Percentiles rank a stretch among this genome's conserved stretches.
Evolutionary conservation across 805 yeast species (phyloP).

Genomic region (Metschnikowia reukaufii): DNA sequence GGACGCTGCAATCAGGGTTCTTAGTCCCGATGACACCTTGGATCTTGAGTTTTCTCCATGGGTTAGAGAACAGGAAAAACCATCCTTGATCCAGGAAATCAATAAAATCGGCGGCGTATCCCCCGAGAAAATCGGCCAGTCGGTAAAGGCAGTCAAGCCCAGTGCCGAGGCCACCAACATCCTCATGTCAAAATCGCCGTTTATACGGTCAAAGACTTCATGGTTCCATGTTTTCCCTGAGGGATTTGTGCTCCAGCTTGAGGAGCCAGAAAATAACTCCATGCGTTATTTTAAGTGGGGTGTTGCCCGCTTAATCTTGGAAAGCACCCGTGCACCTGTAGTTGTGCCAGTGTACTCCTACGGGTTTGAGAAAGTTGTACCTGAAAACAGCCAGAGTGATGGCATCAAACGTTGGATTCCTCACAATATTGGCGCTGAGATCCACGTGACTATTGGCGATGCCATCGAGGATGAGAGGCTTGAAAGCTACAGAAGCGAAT

Average conservation of each 20-base stretch:
- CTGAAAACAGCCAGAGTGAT: constrained; percentile 64
- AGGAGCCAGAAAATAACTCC: constrained; percentile 76
- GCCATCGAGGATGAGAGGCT: constrained; percentile 62
- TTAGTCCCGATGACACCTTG: constrained; percentile 74
- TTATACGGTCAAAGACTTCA: constrained; percentile 62
- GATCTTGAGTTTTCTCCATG: constrained; percentile 43
- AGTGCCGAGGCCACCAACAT: constrained; percentile 29
- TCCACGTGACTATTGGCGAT: constrained; percentile 70
- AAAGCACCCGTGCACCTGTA: constrained; percentile 79
- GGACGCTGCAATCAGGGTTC: constrained; percentile 79
- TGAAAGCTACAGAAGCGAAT: constrained; percentile 60
- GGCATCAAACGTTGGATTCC: constrained; percentile 62
- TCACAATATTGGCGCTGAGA: constrained; percentile 61
- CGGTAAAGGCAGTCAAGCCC: constrained; percentile 28
- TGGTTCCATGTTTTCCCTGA: constrained; percentile 98
- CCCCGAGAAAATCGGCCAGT: constrained; percentile 10
- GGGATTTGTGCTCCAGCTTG: constrained; percentile 84
- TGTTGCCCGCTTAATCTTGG: constrained; percentile 76
- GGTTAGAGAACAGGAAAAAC: constrained; percentile 28
- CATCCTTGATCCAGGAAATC: constrained; percentile 42
- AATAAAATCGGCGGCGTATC: constrained; percentile 17
- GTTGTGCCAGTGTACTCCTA: constrained; percentile 81
- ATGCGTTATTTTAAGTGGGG: constrained; percentile 98
- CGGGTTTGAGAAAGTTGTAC: constrained; percentile 85
- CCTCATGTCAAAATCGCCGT: constrained; percentile 46